Conservation (phyloP, 495 filamentous ascomycete genomes). For the Lichenothelia convexa region DNA sequence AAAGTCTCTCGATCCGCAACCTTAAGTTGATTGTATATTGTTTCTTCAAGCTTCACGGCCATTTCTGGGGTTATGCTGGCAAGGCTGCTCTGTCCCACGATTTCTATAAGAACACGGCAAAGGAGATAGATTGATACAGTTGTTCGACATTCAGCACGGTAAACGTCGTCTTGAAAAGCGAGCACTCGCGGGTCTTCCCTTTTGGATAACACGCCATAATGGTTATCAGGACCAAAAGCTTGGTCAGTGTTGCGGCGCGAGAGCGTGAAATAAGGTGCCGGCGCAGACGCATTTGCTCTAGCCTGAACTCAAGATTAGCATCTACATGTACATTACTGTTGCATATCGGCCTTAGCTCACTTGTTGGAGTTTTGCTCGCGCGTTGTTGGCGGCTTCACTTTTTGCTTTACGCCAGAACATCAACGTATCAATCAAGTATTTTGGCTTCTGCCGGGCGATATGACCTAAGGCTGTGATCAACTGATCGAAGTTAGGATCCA, state of each 20-base stretch:
- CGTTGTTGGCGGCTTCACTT: constrained; percentile 59
- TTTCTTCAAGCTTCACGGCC: constrained; percentile 76
- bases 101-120: constrained; percentile 82
- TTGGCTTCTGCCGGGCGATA: constrained; percentile 84
- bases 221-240: no score
- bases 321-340: constrained; percentile 1
- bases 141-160: constrained; percentile 67
- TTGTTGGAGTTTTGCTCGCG: constrained; percentile 44
- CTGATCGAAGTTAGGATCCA: constrained; percentile 84
- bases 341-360: constrained; percentile 24
- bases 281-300: no score
- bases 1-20: constrained; percentile 72
- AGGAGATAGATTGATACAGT: constrained; percentile 88
- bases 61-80: constrained; percentile 68
- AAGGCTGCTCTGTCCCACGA: constrained; percentile 75
- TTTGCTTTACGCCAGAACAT: constrained; percentile 96
- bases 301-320: constrained; percentile 5
- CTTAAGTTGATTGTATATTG: constrained; percentile 84
- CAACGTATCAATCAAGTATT: constrained; percentile 85
- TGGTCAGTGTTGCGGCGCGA: no score
- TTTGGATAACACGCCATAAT: no score
- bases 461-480: constrained; percentile 82
- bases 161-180: constrained; percentile 46
- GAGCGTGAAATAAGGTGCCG: not conserved
- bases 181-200: constrained; percentile 5